Evolutionary conservation across 106 monocot genomes (phyloP).

Genomic region (Ottelia alismoides): DNA sequence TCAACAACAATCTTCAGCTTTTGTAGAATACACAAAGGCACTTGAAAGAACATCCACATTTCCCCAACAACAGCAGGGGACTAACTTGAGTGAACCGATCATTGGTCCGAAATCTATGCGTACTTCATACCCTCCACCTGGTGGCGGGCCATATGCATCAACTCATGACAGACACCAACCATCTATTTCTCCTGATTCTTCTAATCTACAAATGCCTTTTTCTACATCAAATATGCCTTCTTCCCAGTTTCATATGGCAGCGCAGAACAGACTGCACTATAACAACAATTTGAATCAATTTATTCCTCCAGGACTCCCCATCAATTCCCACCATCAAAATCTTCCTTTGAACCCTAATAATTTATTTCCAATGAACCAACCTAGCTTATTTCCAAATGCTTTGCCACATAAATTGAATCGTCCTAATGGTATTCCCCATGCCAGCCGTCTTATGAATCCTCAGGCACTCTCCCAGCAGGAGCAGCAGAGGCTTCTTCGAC

Average conservation of each 20-base stretch:
- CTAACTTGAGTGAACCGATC: constrained; percentile 10
- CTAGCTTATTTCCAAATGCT: constrained; percentile 20
- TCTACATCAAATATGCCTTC: constrained; percentile 8
- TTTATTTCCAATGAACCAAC: constrained; percentile 16
- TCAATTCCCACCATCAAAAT: constrained; percentile 12
- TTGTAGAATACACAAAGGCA: constrained; percentile 11
- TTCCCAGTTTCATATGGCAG: constrained; percentile 26
- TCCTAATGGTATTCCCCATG: constrained; percentile 21
- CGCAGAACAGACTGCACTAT: constrained; percentile 17
- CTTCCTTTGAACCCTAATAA: constrained; percentile 17
- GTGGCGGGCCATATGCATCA: constrained; percentile 8
- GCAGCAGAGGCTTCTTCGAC: constrained; percentile 22
- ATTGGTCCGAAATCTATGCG: constrained; percentile 21
- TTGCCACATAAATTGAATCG: constrained; percentile 35
- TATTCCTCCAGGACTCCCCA: constrained; percentile 9
- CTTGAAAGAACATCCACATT: constrained; percentile 25
- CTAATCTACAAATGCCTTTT: constrained; percentile 9
- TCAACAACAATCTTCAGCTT: constrained; percentile 12
- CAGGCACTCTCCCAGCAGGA: constrained; percentile 22
- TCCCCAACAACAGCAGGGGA: constrained; percentile 30
- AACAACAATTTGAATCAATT: constrained; percentile 25
- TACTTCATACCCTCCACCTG: constrained; percentile 15
- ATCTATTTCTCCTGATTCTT: too few relatives aligned
- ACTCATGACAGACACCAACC: constrained; percentile 3
- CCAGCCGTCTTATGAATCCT: constrained; percentile 22